A percentile compares a stretch with the other conserved stretches of the same genome.
Conservation (phyloP, 306 rosid species). For the Ammopiptanthus mongolicus region DNA sequence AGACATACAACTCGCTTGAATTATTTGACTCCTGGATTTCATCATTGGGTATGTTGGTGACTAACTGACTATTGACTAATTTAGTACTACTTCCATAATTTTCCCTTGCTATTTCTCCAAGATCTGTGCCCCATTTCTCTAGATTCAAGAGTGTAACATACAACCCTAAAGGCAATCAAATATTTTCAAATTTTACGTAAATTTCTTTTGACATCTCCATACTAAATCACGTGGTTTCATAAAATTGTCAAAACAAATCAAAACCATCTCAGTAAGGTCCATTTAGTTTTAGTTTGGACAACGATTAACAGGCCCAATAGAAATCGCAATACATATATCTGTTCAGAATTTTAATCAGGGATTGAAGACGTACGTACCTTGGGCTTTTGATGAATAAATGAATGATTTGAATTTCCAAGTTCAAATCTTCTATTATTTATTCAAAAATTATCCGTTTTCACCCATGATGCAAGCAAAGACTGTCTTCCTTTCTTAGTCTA, state of each 20-base stretch:
- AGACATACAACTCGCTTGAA: not conserved
- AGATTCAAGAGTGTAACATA: not conserved
- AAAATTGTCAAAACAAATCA: not conserved
- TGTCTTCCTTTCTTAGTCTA: not conserved
- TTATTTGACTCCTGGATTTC: not conserved
- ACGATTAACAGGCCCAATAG: not conserved
- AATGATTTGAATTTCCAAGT: too few relatives aligned
- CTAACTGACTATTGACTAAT: not conserved
- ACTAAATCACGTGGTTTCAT: not conserved
- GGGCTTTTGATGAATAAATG: too few relatives aligned
- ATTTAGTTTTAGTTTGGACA: not conserved
- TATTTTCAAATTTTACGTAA: too few relatives aligned
- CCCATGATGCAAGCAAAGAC: constrained; percentile 11
- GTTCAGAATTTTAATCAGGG: not conserved
- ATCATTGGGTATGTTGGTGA: not conserved
- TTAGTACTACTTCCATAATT: too few relatives aligned
- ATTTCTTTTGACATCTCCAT: not conserved
- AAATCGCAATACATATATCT: not conserved
- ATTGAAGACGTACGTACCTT: not conserved
- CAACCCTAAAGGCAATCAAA: not conserved
- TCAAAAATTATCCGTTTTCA: not conserved
- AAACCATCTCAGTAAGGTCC: not conserved
- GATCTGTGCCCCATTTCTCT: constrained; percentile 39
- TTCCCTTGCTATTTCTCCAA: constrained; percentile 80
- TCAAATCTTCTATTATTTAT: not conserved